Percentiles rank a stretch among this genome's conserved stretches.
phyloP scores from a whole-genome alignment of 495 filamentous ascomycete species.

The Staphylotrichum tortipilum region DNA sequence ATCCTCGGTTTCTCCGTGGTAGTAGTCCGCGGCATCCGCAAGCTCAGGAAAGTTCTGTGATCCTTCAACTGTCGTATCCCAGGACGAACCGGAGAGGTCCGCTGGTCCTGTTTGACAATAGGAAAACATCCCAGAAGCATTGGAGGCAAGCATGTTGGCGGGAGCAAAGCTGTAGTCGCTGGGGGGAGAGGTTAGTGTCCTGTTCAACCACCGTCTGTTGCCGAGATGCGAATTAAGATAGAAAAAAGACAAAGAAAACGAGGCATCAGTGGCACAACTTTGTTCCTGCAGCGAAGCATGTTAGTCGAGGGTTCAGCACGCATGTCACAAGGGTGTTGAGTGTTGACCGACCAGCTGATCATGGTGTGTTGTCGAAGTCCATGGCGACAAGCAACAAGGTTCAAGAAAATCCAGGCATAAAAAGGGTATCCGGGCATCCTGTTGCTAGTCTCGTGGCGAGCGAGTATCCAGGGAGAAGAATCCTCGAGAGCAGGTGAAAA shows the following conservation, averaged over 20 bases:
- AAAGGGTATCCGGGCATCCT: background rate
- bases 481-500: no score
- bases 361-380: background rate
- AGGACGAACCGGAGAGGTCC: slow-evolving; percentile 41
- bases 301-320: slow-evolving; percentile 11
- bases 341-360: slow-evolving; percentile 32
- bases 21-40: slow-evolving; percentile 26
- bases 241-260: slow-evolving; percentile 28
- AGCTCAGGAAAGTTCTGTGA: slow-evolving; percentile 44
- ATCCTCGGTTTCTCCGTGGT: slow-evolving; percentile 39
- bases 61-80: slow-evolving; percentile 44
- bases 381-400: background rate
- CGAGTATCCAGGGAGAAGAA: background rate
- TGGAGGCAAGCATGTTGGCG: slow-evolving; percentile 39
- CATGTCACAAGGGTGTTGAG: slow-evolving; percentile 9
- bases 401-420: background rate
- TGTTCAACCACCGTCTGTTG: slow-evolving; percentile 31
- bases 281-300: slow-evolving; percentile 34
- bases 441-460: no score
- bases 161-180: slow-evolving; percentile 45
- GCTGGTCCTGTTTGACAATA: slow-evolving; percentile 47
- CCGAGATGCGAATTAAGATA: slow-evolving; percentile 12
- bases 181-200: slow-evolving; percentile 44
- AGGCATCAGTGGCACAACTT: slow-evolving; percentile 39
- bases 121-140: slow-evolving; percentile 42